These are phyloP conservation scores for Lachancea dasiensis DNA, from an alignment of 805 yeast species.

Conservation along the genomic window DNA sequence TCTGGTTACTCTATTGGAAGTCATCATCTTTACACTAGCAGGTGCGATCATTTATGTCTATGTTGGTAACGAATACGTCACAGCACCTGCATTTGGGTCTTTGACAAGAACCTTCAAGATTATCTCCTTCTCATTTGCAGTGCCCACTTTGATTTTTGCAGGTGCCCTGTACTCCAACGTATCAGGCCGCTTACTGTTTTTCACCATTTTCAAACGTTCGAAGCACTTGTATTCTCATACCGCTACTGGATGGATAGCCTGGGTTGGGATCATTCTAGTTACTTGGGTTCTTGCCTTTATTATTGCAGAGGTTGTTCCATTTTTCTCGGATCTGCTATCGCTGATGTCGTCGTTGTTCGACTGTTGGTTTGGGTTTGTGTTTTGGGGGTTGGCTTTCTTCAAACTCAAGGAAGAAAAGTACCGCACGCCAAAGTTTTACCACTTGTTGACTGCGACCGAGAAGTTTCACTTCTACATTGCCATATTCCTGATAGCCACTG, in stretches of 20 bases:
- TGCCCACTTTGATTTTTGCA: slow-evolving; percentile 52
- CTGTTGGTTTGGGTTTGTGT: slow-evolving; percentile 61
- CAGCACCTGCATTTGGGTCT: slow-evolving; percentile 57
- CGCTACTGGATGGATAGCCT: slow-evolving; percentile 44
- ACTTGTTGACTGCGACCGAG: slow-evolving; percentile 25
- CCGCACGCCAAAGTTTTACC: slow-evolving; percentile 26
- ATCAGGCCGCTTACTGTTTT: slow-evolving; percentile 47
- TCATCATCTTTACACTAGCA: slow-evolving; percentile 45
- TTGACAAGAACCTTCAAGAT: slow-evolving; percentile 42
- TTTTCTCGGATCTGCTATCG: slow-evolving; percentile 50
- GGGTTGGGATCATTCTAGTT: slow-evolving; percentile 40
- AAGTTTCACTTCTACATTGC: slow-evolving; percentile 37
- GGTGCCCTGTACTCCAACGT: slow-evolving; percentile 53
- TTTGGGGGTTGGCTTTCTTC: slow-evolving; percentile 56
- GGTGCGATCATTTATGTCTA: slow-evolving; percentile 56
- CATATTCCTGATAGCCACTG: slow-evolving; percentile 38
- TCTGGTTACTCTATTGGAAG: slow-evolving; percentile 46
- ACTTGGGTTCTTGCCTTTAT: slow-evolving; percentile 51
- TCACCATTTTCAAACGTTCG: slow-evolving; percentile 39
- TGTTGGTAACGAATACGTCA: slow-evolving; percentile 48
- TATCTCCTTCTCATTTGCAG: slow-evolving; percentile 53
- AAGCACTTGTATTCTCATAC: slow-evolving; percentile 45
- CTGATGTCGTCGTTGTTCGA: slow-evolving; percentile 58
- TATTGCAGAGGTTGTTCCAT: slow-evolving; percentile 62
- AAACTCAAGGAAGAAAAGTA: slow-evolving; percentile 37